Evolutionary conservation across 2,329 filamentous ascomycete species (phyloP), one percentile per base, ranked within the genome.

Genomic region (Ploettnerulaceae sp.): DNA sequence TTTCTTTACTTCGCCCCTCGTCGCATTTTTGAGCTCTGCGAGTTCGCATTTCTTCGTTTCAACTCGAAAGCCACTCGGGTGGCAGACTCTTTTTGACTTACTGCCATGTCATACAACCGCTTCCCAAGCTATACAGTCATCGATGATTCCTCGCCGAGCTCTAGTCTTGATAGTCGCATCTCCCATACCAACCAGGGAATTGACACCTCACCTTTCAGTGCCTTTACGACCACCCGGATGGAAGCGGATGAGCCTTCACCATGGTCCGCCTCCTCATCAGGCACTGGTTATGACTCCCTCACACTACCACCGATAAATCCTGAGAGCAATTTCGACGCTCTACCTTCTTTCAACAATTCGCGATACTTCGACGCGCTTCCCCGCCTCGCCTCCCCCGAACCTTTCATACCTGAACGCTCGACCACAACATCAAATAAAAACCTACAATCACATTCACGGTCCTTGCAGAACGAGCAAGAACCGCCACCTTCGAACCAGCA

Each of bases 401-500:
- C 29, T 8, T 49, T 49, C 29, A 21, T 49, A 9, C 42, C 48
- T 12, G 28, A 35, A 36, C 24, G 5, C 15, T n/a, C 37, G 5
- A 18, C 36, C 36, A 24, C 41, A 18, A 11, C 18, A 25, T 39
- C 40, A n/a, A 35, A 20, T 15, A 12, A 11, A 32, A 45, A 38
- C 12, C 28, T 4, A 29, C 32, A 3, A 14, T 44, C 33, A 33
- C 44, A 17, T 31, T 18, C 15, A 4, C n/a, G 4, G 8, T 9
- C 31, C 3, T 33, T 14, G 15, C 31, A 3, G 4, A 28, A 43
- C 29, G 12, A 28, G 5, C 38, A 50, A 25, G 40, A 49, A 33
- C 48, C 51, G 29, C 54, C 49, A 40, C 52, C 53, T 36, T 53
- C 46, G 28, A 57, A 56, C 28, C 56, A 56, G 34, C 53, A 54